phyloP scores from a whole-genome alignment of 768 basidiomycete genomes.

The Phlebiopsis flavidoalba region DNA sequence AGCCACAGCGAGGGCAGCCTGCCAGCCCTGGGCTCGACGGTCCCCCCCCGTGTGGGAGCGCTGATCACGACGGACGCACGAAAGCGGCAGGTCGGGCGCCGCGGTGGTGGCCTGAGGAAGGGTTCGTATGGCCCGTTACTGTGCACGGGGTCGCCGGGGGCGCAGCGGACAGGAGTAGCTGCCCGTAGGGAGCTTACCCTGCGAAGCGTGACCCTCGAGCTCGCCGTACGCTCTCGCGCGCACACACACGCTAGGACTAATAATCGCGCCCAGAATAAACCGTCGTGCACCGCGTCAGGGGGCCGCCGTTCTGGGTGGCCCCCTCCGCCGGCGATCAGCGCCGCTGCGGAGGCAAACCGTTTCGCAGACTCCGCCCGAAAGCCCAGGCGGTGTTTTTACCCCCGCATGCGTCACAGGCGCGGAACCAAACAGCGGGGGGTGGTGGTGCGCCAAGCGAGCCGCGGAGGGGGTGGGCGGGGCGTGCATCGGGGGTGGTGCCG shows the following conservation, averaged over 20 bases:
- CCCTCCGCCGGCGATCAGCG: conserved; percentile 6
- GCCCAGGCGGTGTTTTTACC: not conserved
- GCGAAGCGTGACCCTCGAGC: not conserved
- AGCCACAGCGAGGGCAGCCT: not conserved
- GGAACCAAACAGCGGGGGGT: not conserved
- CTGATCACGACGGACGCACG: not conserved
- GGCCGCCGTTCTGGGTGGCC: not conserved
- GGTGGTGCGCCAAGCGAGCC: not conserved
- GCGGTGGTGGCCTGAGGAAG: not conserved
- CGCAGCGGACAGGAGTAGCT: conserved; percentile 1
- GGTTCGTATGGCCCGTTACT: not conserved
- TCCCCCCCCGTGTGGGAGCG: conserved; percentile 1
- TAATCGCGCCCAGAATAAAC: not conserved
- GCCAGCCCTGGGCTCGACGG: not conserved
- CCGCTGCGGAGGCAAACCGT: conserved; percentile 5
- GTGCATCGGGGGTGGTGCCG: no score
- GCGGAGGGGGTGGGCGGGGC: not conserved
- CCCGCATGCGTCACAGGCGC: conserved; percentile 8
- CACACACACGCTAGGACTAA: not conserved
- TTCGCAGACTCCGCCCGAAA: conserved; percentile 4
- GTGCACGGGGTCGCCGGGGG: not conserved
- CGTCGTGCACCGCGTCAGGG: not conserved
- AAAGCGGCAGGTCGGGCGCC: not conserved
- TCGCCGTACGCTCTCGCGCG: no score
- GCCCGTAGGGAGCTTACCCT: not conserved